A percentile compares a stretch with the other conserved stretches of the same genome.
These are phyloP conservation scores for Cryptococcus sp. DNA, from an alignment of 1,284 basidiomycete genomes.

Conservation along the genomic window DNA sequence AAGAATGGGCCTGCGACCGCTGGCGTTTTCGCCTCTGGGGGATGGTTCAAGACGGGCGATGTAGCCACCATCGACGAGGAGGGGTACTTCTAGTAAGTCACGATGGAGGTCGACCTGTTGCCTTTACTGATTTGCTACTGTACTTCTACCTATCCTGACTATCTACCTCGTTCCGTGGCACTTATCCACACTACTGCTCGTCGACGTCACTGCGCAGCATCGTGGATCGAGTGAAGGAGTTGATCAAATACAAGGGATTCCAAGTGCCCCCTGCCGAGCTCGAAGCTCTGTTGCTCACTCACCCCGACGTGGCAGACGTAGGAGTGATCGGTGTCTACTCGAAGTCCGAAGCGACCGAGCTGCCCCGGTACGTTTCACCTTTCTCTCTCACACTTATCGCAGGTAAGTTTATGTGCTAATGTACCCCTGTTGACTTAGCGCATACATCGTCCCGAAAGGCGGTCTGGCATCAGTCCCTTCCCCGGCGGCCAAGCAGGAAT, in stretches of 20 bases:
- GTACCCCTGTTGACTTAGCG: neutral
- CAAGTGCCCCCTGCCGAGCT: conserved; percentile 79
- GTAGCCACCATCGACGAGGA: conserved; percentile 65
- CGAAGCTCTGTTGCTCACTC: conserved; percentile 69
- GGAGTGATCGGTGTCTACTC: conserved; percentile 72
- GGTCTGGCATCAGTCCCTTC: conserved; percentile 46
- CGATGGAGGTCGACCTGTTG: neutral
- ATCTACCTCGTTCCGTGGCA: no score
- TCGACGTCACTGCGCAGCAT: conserved; percentile 27
- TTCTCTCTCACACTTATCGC: no score
- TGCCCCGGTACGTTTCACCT: conserved; percentile 62
- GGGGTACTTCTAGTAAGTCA: conserved; percentile 56
- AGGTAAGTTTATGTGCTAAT: no score
- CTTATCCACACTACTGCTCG: no score
- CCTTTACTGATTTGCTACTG: neutral
- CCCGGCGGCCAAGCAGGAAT: conserved; percentile 52
- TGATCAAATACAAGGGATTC: conserved; percentile 71
- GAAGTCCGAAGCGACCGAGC: conserved; percentile 67
- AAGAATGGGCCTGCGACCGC: conserved; percentile 68
- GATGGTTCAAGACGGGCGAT: conserved; percentile 85
- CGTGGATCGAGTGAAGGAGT: conserved; percentile 65
- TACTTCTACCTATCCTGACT: neutral
- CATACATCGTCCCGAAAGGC: conserved; percentile 35
- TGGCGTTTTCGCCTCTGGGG: conserved; percentile 63
- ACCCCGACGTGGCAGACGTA: conserved; percentile 69